phyloP scores from a whole-genome alignment of 805 yeast species.

The Pichia membranifaciens region DNA sequence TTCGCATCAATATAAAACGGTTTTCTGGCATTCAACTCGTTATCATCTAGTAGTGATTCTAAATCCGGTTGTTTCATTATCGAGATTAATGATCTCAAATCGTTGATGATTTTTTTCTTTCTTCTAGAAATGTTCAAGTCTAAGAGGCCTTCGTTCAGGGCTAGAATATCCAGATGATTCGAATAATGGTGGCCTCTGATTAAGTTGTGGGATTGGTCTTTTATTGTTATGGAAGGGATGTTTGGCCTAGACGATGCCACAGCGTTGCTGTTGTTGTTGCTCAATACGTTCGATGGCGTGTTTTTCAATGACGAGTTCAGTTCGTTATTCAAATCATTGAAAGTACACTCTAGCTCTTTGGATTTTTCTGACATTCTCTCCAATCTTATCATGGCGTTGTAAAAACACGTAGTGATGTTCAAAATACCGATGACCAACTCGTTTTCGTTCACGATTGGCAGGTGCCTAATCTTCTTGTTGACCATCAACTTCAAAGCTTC shows the following conservation, averaged over 20 bases:
- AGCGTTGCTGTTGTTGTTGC: neutral
- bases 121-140: slow-evolving; percentile 24
- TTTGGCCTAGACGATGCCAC: neutral
- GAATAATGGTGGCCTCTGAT: neutral
- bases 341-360: slow-evolving; percentile 27
- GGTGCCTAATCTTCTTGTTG: slow-evolving; percentile 35
- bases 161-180: slow-evolving; percentile 17
- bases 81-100: slow-evolving; percentile 33
- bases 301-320: neutral
- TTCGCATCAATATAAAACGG: slow-evolving; percentile 35
- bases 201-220: slow-evolving; percentile 1
- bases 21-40: slow-evolving; percentile 22
- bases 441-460: slow-evolving; percentile 35
- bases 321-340: slow-evolving; percentile 22
- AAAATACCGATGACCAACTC: slow-evolving; percentile 37
- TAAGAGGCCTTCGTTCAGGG: slow-evolving; percentile 19
- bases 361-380: slow-evolving; percentile 38
- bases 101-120: slow-evolving; percentile 28
- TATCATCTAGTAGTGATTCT: slow-evolving; percentile 23
- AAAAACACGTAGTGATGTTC: slow-evolving; percentile 42
- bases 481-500: slow-evolving; percentile 40
- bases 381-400: slow-evolving; percentile 39
- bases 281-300: neutral
- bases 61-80: slow-evolving; percentile 39
- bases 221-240: slow-evolving; percentile 2